Evolutionary conservation across 495 filamentous ascomycete species (phyloP), one percentile per base, ranked within the genome.

Genomic region (Trichoderma parareesei): DNA sequence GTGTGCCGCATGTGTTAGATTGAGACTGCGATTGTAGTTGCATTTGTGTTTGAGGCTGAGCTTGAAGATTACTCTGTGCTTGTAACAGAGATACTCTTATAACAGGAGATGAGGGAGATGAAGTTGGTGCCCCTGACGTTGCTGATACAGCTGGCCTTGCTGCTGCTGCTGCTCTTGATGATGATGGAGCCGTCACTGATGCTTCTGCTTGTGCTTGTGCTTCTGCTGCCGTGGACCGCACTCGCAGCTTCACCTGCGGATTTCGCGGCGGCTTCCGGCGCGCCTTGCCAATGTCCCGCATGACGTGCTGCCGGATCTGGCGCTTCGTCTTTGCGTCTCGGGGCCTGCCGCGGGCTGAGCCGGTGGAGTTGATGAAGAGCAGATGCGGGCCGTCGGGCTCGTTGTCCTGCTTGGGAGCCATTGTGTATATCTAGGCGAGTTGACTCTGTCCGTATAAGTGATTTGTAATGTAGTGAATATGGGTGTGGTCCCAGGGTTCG

Each of bases 211-310:
- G 27, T 27, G 27, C 27, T 2, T 27, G 27, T 27, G 27, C 0
- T 27, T 27, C 13, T 48, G n/a, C 11, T 48, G 11, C 27, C 8
- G 27, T 0, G 5, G 53, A 37, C 14, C 27, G 4, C 8, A 57
- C 53, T 35, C 11, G 2, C 9, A 57, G 27, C 2, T 57, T 33
- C 2, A 57, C 53, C 8, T 57, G 53, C 3, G 53, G 53, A 9
- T 57, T 57, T 2, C 53, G 53, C 11, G 14, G 53, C 33, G 53
- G 53, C 53, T 57, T 57, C 53, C 53, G 53, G 5, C 53, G 53
- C 10, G 53, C 53, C 11, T 16, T 57, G 8, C 53, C 53, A 57
- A 57, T 57, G 27, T 57, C 33, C 4, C 53, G 53, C 53, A 57
- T 57, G 20, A 57, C 53, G 16, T 57, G 53, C 27, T 57, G 53